Base-by-base conservation (phyloP, 345 rosid species). In the Eucalyptus regnans region DNA sequence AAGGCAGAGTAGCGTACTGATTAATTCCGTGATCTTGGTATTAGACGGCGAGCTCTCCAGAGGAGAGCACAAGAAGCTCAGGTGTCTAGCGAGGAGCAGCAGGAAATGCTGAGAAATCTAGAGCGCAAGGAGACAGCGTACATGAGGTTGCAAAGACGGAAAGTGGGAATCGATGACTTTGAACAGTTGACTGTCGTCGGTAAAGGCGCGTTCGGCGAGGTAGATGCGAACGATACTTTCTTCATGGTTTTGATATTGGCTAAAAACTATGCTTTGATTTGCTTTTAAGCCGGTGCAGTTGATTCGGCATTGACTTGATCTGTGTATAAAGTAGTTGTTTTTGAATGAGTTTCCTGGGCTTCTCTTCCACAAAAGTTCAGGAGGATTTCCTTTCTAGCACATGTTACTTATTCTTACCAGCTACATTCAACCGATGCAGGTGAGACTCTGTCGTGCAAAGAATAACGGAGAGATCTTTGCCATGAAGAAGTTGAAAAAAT, bases 151-250 rank as follows among this genome's bases (percentile, higher is more conserved):
- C 99, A 97, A 94, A 93, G 99, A 89, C 98, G 98, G 90, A 98
- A 98, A 92, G 91, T 96, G 90, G 99, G 99, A 86, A 95, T 96
- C 23, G 99, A 98, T 88, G 99, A 98, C 89, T 98, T 98, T 86
- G 99, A 98, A 90, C 96, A 95, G 48, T 91, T 98, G 88, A 95
- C 97, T 50, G 94, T 96, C 51, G 95, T 96, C 88, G 99, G 99
- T 60, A 98, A 94, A 95, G 99, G 99, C 86, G 99, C 99, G 90
- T 98, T 97, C 90, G 99, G 96, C 62, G 99, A 98, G 98, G 99
- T 97, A 94, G 41, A 54, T 62, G 37, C 23, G 22, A 33, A 46
- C 48, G 20, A 52, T 52, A 17, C 60, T 50, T 51, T n/a, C 33
- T 8, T 51, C 29, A 10, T 37, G 46, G 22, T 71, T 37, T 71